phyloP scores from a whole-genome alignment of 2,329 filamentous ascomycete species.

The Davidsoniella neocaledoniae region DNA sequence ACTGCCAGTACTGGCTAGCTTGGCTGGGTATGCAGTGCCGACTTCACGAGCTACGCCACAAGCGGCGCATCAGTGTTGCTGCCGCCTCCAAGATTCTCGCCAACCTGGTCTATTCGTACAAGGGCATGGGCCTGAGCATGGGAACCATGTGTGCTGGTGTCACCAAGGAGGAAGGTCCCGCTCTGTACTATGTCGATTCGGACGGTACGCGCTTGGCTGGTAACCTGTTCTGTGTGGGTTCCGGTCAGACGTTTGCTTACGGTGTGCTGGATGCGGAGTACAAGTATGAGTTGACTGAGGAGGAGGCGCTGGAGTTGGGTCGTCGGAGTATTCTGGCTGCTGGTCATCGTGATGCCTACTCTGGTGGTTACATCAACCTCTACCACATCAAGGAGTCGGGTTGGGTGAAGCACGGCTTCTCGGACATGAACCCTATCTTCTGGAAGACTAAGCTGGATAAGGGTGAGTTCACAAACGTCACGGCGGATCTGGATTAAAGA shows the following conservation, averaged over 20 bases:
- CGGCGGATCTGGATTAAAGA: slow-evolving; percentile 48
- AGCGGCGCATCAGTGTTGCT: slow-evolving; percentile 93
- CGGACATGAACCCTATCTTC: slow-evolving; percentile 96
- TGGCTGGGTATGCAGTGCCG: slow-evolving; percentile 99
- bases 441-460: slow-evolving; percentile 98
- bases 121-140: slow-evolving; percentile 97
- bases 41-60: slow-evolving; percentile 96
- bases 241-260: slow-evolving; percentile 96
- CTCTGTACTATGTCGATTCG: slow-evolving; percentile 96
- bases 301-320: slow-evolving; percentile 82
- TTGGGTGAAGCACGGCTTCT: slow-evolving; percentile 98
- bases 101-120: slow-evolving; percentile 96
- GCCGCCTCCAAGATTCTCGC: slow-evolving; percentile 96
- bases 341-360: slow-evolving; percentile 96
- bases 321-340: slow-evolving; percentile 86
- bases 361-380: slow-evolving; percentile 93
- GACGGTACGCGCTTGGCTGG: slow-evolving; percentile 85
- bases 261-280: slow-evolving; percentile 96
- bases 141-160: slow-evolving; percentile 99
- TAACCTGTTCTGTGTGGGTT: slow-evolving; percentile 96
- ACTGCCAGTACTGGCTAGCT: slow-evolving; percentile 99
- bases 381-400: slow-evolving; percentile 99
- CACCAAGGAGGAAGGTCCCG: slow-evolving; percentile 84
- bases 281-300: slow-evolving; percentile 67
- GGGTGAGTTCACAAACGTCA: slow-evolving; percentile 95